Percentiles rank a stretch among this genome's conserved stretches.
These are phyloP conservation scores for Fusarium denticulatum DNA, from an alignment of 2,329 filamentous ascomycete species.

Conservation along the genomic window DNA sequence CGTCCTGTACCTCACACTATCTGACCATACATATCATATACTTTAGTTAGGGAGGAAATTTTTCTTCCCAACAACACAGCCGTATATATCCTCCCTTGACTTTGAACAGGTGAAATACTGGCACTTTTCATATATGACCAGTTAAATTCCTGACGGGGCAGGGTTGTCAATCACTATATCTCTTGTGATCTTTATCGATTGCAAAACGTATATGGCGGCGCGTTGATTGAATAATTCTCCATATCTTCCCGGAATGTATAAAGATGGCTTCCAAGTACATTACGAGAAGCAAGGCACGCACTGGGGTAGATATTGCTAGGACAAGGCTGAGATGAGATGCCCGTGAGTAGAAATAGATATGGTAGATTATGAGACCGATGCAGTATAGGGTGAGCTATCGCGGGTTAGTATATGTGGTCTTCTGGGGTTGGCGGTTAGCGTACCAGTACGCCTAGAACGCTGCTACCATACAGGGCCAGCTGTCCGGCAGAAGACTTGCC, in stretches of 20 bases:
- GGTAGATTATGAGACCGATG: not conserved
- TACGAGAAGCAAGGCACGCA: not conserved
- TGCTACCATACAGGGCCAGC: not conserved
- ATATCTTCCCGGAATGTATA: not conserved
- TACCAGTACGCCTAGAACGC: not conserved
- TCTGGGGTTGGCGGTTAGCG: too few relatives aligned
- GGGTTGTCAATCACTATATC: not conserved
- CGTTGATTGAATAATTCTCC: not conserved
- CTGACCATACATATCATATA: too few relatives aligned
- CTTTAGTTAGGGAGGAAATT: too few relatives aligned
- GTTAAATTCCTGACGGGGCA: too few relatives aligned
- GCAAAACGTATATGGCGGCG: not conserved
- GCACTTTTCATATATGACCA: too few relatives aligned
- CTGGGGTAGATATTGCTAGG: not conserved
- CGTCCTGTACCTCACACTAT: too few relatives aligned
- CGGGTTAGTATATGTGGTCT: not conserved
- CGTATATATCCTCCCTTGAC: too few relatives aligned
- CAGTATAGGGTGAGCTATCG: not conserved
- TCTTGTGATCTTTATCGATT: not conserved
- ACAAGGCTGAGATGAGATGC: fast-evolving
- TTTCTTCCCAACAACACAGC: too few relatives aligned
- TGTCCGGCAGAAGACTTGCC: not conserved
- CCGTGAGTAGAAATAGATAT: not conserved
- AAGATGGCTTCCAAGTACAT: not conserved
- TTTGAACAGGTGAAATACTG: too few relatives aligned